Evolutionary conservation across 192 early-diverging fungal species (phyloP).

Genomic region (Thamnidium elegans): DNA sequence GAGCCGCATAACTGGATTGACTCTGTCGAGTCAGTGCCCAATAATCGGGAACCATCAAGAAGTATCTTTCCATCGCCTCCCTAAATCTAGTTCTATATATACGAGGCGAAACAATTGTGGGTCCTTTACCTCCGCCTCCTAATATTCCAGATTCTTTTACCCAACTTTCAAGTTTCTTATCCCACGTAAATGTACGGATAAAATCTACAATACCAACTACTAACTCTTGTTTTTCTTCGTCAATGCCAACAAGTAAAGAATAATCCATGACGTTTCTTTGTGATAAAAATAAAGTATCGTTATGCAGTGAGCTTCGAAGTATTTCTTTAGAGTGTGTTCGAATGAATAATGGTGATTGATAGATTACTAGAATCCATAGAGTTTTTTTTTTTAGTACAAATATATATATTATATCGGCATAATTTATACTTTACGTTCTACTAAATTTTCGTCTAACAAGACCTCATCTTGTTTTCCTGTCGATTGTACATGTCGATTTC

Average conservation of each 20-base stretch:
- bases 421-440: constrained; percentile 60
- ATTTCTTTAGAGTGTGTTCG: constrained; percentile 87
- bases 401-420: not conserved
- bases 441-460: constrained; percentile 89
- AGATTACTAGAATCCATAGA: constrained; percentile 53
- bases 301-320: constrained; percentile 80
- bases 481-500: constrained; percentile 90
- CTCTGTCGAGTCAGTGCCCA: constrained; percentile 33
- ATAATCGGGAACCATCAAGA: constrained; percentile 79
- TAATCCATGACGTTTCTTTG: constrained; percentile 98
- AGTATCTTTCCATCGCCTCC: constrained; percentile 91
- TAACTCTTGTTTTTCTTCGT: constrained; percentile 79
- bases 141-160: constrained; percentile 92
- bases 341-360: constrained; percentile 86
- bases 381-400: not conserved
- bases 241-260: constrained; percentile 91
- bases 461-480: constrained; percentile 85
- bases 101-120: constrained; percentile 94
- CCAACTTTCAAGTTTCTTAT: constrained; percentile 97
- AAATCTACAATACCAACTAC: constrained; percentile 99
- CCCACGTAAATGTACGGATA: constrained; percentile 98
- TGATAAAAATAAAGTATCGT: constrained; percentile 94
- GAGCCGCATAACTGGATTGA: not conserved
- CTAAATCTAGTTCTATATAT: constrained; percentile 93
- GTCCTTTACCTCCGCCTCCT: constrained; percentile 90